Evolutionary conservation across 768 basidiomycete genomes (phyloP).

Genomic region (Hypholoma fasciculare): DNA sequence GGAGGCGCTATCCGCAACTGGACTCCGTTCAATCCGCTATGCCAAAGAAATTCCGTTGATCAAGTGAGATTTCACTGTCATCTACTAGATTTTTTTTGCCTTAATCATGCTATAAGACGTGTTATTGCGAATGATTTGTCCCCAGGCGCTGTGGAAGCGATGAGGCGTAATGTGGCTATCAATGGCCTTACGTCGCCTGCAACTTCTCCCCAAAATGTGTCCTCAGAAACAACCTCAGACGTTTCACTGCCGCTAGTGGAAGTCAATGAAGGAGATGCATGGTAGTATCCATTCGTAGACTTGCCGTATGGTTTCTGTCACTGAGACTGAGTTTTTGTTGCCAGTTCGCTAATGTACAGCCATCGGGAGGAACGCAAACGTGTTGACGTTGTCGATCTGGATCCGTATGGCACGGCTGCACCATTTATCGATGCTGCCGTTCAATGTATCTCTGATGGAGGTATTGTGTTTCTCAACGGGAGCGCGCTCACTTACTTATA

Average conservation of each 20-base stretch:
- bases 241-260: conserved; percentile 49
- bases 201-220: conserved; percentile 12
- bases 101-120: conserved; percentile 48
- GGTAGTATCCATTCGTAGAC: conserved; percentile 46
- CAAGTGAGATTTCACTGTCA: conserved; percentile 51
- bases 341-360: conserved; percentile 85
- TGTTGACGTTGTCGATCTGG: conserved; percentile 96
- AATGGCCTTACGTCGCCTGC: conserved; percentile 63
- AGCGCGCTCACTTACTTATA: not conserved
- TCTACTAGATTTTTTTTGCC: conserved; percentile 5
- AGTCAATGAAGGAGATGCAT: conserved; percentile 93
- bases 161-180: conserved; percentile 80
- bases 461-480: conserved; percentile 31
- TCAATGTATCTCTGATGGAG: conserved; percentile 85
- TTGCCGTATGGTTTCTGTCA: not conserved
- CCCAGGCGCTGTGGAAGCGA: conserved; percentile 77
- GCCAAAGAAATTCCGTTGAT: conserved; percentile 94
- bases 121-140: conserved; percentile 96
- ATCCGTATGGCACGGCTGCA: conserved; percentile 96
- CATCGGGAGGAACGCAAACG: conserved; percentile 72
- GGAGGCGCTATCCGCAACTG: conserved; percentile 95
- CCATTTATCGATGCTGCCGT: conserved; percentile 97
- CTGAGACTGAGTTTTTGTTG: not conserved
- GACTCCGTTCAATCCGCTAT: conserved; percentile 93
- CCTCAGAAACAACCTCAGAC: conserved; percentile 20